Percentiles rank a stretch among this genome's conserved stretches.
Evolutionary conservation across 768 basidiomycete species (phyloP).

Genomic region (Suillus bovinus): DNA sequence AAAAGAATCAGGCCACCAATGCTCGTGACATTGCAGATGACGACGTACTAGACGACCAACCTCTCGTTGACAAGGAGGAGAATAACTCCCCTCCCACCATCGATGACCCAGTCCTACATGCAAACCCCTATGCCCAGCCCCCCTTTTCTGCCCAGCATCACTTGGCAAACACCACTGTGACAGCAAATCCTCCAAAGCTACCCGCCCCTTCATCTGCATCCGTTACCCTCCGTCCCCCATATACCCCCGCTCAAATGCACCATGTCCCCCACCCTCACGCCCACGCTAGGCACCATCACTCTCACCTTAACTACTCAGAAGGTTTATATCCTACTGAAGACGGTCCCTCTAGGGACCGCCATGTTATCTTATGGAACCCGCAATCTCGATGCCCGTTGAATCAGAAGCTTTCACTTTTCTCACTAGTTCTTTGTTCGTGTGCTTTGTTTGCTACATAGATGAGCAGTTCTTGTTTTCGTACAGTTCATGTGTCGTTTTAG

Average conservation of each 20-base stretch:
- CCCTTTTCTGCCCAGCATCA: conserved; percentile 23
- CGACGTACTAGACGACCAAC: conserved; percentile 24
- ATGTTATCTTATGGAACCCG: conserved; percentile 50
- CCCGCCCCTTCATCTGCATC: conserved; percentile 36
- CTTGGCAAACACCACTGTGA: conserved; percentile 15
- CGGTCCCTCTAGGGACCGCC: conserved; percentile 20
- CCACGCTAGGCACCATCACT: conserved; percentile 72
- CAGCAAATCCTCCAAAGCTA: conserved; percentile 31
- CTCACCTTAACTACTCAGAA: conserved; percentile 48
- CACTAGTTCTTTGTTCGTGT: conserved; percentile 15
- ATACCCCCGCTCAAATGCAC: conserved; percentile 64
- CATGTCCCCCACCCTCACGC: conserved; percentile 81
- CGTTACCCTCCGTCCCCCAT: conserved; percentile 58
- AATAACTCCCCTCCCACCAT: conserved; percentile 20
- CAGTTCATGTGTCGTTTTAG: conserved; percentile 25
- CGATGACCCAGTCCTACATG: conserved; percentile 24
- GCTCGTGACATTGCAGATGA: conserved; percentile 48
- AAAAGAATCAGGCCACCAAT: conserved; percentile 50
- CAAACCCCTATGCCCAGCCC: conserved; percentile 23
- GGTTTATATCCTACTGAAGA: conserved; percentile 36
- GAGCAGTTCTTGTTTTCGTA: conserved; percentile 17
- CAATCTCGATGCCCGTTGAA: conserved; percentile 11
- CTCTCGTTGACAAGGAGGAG: conserved; percentile 18
- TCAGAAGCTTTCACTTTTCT: not conserved
- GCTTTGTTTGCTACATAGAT: conserved; percentile 30